Evolutionary conservation across 2,329 filamentous ascomycete genomes (phyloP).

Genomic region (Aureobasidium uvarum): DNA sequence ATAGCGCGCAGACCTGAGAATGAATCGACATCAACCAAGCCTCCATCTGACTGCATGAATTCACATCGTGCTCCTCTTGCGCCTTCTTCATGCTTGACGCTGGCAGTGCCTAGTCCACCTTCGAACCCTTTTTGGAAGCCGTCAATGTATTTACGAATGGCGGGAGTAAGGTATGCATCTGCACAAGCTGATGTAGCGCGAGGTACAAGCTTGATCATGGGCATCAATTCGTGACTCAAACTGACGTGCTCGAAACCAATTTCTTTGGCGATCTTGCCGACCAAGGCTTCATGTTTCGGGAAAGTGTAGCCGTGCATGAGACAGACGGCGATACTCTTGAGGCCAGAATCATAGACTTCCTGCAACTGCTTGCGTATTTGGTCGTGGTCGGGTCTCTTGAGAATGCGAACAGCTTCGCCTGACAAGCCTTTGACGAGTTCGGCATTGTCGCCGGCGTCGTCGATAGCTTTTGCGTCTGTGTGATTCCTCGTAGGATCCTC

Average conservation of each 20-base stretch:
- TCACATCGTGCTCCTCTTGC: slow-evolving; percentile 76
- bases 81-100: slow-evolving; percentile 65
- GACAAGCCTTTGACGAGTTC: slow-evolving; percentile 69
- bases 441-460: slow-evolving; percentile 46
- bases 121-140: slow-evolving; percentile 79
- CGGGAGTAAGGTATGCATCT: slow-evolving; percentile 76
- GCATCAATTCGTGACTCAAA: slow-evolving; percentile 77
- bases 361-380: slow-evolving; percentile 61
- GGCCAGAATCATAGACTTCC: slow-evolving; percentile 65
- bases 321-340: slow-evolving; percentile 82
- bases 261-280: slow-evolving; percentile 72
- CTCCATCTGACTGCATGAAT: slow-evolving; percentile 90
- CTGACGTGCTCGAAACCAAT: slow-evolving; percentile 83
- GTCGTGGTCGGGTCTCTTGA: slow-evolving; percentile 60
- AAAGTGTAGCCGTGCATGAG: slow-evolving; percentile 93
- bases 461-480: slow-evolving; percentile 55
- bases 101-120: slow-evolving; percentile 73
- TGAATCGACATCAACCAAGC: slow-evolving; percentile 55
- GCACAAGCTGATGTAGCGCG: slow-evolving; percentile 74
- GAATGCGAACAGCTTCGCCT: slow-evolving; percentile 70
- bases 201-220: slow-evolving; percentile 80
- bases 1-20: slow-evolving; percentile 86
- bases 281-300: slow-evolving; percentile 75
- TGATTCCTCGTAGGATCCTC: slow-evolving; percentile 71
- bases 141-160: slow-evolving; percentile 72